Conservation (phyloP, 352 stramenopile species). For the Globisporangium lucens region DNA sequence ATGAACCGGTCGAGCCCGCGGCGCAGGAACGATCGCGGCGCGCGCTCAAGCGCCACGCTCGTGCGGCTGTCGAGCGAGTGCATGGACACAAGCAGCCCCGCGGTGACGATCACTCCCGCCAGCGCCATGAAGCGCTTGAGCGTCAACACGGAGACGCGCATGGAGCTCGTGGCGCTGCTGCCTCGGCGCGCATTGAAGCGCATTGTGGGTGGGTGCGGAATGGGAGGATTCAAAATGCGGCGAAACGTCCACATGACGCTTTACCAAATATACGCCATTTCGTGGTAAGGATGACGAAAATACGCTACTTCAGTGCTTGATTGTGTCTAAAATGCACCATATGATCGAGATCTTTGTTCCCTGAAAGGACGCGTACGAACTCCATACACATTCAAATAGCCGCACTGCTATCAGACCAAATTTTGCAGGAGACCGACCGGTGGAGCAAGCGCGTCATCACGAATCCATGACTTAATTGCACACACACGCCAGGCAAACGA, state of each 20-base stretch:
- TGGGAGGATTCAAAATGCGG: neutral
- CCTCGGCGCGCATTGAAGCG: neutral
- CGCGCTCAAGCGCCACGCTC: neutral
- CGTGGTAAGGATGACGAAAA: neutral
- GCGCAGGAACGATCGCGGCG: constrained; percentile 2
- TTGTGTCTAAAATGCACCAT: neutral
- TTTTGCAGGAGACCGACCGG: too few relatives aligned
- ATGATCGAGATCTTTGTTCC: neutral
- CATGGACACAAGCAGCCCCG: constrained; percentile 2
- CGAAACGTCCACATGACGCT: neutral
- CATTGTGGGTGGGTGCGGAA: neutral
- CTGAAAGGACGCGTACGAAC: neutral
- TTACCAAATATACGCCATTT: neutral
- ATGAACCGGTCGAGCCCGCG: neutral
- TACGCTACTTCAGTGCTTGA: neutral
- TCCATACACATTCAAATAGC: too few relatives aligned
- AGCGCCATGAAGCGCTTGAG: neutral
- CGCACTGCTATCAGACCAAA: too few relatives aligned
- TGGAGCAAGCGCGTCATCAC: too few relatives aligned
- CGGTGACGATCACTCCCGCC: neutral
- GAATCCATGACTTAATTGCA: too few relatives aligned
- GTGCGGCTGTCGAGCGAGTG: constrained; percentile 2
- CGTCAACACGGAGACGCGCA: neutral
- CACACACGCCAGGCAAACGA: too few relatives aligned
- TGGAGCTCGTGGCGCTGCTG: neutral